phyloP scores from a whole-genome alignment of 78 protist species.

The Thecamonas trahens region DNA sequence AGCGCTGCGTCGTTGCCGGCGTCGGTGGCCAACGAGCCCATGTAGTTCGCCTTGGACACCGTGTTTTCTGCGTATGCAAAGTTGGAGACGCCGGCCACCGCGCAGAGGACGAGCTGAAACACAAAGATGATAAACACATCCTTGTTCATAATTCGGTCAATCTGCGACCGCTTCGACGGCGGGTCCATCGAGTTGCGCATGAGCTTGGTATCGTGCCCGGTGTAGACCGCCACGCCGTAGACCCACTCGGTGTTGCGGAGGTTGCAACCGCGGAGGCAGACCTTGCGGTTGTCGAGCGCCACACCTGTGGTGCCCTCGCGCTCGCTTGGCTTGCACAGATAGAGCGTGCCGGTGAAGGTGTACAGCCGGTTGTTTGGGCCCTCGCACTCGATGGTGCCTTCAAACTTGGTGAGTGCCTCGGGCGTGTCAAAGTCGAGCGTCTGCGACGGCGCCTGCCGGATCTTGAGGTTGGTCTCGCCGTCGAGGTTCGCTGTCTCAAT shows the following conservation, averaged over 20 bases:
- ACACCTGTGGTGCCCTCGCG: neutral
- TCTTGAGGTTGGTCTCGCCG: conserved; percentile 62
- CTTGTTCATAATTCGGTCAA: conserved; percentile 16
- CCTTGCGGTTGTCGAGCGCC: neutral
- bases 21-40: neutral
- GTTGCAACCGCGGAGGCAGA: conserved; percentile 24
- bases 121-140: conserved; percentile 1
- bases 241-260: conserved; percentile 35
- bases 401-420: neutral
- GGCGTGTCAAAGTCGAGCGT: neutral
- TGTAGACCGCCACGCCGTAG: conserved; percentile 58
- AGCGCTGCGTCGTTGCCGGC: neutral
- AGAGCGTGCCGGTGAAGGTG: conserved; percentile 40
- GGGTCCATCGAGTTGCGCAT: conserved; percentile 22
- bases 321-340: neutral
- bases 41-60: neutral
- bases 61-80: neutral
- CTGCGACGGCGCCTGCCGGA: neutral
- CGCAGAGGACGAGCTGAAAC: conserved; percentile 1
- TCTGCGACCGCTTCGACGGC: neutral
- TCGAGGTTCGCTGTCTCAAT: conserved; percentile 73
- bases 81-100: neutral
- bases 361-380: conserved; percentile 46
- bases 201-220: conserved; percentile 72
- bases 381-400: conserved; percentile 31